Evolutionary conservation across 1,284 basidiomycete species (phyloP).

Genomic region (Tetrapyrgos nigripes): DNA sequence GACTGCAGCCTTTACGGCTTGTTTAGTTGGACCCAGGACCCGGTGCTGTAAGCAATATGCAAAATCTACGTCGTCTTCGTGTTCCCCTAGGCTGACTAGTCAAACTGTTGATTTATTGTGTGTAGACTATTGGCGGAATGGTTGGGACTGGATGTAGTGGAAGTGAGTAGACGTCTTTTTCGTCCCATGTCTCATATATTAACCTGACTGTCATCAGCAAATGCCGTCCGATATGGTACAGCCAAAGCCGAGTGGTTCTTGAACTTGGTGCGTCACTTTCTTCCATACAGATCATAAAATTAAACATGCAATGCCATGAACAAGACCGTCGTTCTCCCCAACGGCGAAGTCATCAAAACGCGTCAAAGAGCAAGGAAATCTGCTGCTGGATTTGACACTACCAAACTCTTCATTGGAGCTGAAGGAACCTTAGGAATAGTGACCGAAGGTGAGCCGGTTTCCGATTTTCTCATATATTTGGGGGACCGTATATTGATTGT

Average conservation of each 20-base stretch:
- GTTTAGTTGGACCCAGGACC: constrained; percentile 58
- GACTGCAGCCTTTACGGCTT: background rate
- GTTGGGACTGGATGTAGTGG: constrained; percentile 62
- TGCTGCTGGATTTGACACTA: constrained; percentile 78
- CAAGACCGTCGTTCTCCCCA: constrained; percentile 80
- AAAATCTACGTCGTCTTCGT: background rate
- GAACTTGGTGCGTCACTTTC: constrained; percentile 53
- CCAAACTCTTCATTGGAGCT: constrained; percentile 83
- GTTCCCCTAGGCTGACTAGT: no score
- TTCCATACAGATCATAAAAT: background rate
- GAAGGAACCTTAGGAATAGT: constrained; percentile 86
- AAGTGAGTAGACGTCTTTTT: constrained; percentile 43
- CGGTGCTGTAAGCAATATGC: constrained; percentile 47
- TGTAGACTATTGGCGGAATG: constrained; percentile 62
- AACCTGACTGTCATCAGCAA: constrained; percentile 51
- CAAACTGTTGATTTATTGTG: background rate
- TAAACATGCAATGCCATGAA: background rate
- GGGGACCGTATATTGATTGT: no score
- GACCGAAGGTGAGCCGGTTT: constrained; percentile 60
- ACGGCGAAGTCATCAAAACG: constrained; percentile 84
- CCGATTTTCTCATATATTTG: constrained; percentile 5
- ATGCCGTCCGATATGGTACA: constrained; percentile 85
- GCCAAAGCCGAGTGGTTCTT: constrained; percentile 78
- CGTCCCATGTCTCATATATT: background rate
- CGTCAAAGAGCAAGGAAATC: constrained; percentile 76